Conservation (phyloP, 2,329 filamentous ascomycete species). For the Trichoderma koningii region DNA sequence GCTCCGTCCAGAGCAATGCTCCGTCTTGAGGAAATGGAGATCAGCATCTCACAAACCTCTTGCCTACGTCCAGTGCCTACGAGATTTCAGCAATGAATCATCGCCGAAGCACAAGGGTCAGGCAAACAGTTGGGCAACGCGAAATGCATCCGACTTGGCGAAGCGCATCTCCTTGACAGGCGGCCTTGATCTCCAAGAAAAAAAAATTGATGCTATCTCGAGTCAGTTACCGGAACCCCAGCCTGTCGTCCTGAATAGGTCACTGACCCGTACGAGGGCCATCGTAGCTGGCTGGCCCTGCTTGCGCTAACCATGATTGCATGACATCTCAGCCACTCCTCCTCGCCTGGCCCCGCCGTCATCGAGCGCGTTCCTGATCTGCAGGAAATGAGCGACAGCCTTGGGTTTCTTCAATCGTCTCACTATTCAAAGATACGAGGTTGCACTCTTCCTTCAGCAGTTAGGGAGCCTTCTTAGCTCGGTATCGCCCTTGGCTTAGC, state of each 20-base stretch:
- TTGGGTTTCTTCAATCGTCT: slow-evolving; percentile 10
- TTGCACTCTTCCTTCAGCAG: slow-evolving; percentile 15
- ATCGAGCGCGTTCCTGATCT: slow-evolving; percentile 25
- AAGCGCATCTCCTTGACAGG: slow-evolving; percentile 6
- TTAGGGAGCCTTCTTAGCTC: slow-evolving; percentile 5
- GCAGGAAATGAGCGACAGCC: slow-evolving; percentile 13
- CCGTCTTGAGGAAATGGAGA: background rate
- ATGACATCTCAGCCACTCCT: slow-evolving; percentile 25
- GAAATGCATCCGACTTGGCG: background rate
- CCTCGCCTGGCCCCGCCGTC: slow-evolving; percentile 9
- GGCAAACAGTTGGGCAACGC: background rate
- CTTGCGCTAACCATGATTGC: slow-evolving; percentile 1
- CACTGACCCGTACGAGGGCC: slow-evolving; percentile 9
- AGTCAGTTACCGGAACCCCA: slow-evolving; percentile 14
- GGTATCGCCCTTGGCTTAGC: background rate
- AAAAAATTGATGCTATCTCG: background rate
- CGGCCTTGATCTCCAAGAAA: background rate
- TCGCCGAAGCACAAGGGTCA: background rate
- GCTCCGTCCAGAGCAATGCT: background rate
- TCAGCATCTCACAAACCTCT: background rate
- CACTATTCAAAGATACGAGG: slow-evolving; percentile 21
- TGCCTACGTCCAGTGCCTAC: background rate
- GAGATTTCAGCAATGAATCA: background rate
- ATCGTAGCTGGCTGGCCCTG: slow-evolving; percentile 22
- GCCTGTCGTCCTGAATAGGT: slow-evolving; percentile 14